Base-by-base conservation (phyloP, 495 filamentous ascomycete species). In the Cercophora newfieldiana region DNA sequence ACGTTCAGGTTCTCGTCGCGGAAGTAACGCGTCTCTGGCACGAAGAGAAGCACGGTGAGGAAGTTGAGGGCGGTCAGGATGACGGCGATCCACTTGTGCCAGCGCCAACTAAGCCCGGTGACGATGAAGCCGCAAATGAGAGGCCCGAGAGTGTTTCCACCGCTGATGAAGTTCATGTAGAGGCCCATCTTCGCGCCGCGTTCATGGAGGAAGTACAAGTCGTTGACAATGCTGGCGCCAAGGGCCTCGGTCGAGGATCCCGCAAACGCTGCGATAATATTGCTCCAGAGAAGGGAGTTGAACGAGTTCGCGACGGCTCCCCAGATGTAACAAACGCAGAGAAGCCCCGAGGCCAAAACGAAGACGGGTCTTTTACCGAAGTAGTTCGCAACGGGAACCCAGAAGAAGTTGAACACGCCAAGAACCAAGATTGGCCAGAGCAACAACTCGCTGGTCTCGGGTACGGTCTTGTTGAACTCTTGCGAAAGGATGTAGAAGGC, bases 341-440 rank as follows among this genome's bases (percentile, higher is more conserved):
- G 72, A 33, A 83, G 60, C 4, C 72, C 68, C 7, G 71, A 75
- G 7, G 71, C 67, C 21, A 78, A 59, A 28, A 86, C 71, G 53
- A 86, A 88, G 2, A 86, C 75, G 0, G 85, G 82, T 24, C 85
- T 78, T 31, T 85, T 79, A 24, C 85, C 85, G 56, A 82, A 83
- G 69, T 84, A 86, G 71, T 82, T 79, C 55, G 81, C 79, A 1
- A 88, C 31, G 7, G 85, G 85, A 66, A 87, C 83, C 81, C 85
- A 86, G 30, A 87, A 64, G 60, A 88, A 77, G 66, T 82, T 85
- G 57, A 73, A 78, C 7, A 75, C 56, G n/a, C 74, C 74, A n/a
- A 77, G 69, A 1, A 75, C 71, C 14, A 77, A 65, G 53, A 77
- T 70, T 1, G 74, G 74, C 74, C 74, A 77, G 22, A 77, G 68